Evolutionary conservation across 495 filamentous ascomycete species (phyloP), one percentile per base, ranked within the genome.

Genomic region (Lasiosphaeria ovina): DNA sequence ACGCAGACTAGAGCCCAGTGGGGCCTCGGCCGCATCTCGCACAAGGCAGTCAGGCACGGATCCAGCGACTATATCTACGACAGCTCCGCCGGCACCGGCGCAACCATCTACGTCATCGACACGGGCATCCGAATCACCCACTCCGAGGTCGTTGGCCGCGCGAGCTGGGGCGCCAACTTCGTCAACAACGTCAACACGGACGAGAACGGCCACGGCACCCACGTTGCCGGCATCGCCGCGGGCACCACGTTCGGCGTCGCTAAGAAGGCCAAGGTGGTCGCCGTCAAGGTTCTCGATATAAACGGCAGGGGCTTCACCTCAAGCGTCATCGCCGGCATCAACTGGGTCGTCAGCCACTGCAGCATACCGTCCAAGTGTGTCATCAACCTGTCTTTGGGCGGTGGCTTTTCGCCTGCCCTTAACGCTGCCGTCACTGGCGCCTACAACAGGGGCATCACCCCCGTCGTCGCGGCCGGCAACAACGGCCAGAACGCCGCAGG

Each of bases 161-260:
- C 79, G 42, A 74, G 65, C 35, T 77, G 74, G 58, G 85, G 83
- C 55, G 79, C 80, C 69, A 87, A 87, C 72, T 80, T 76, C 54
- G 70, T 81, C 47, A 70, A 63, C 42, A 70, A 70, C n/a, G 60
- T 68, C 34, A 74, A 80, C 62, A 73, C 72, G 5, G 84, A 70
- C 72, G 73, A 76, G 40, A 69, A 81, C 47, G 82, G 87, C 54
- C 87, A 89, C 70, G 87, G 87, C 51, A 89, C 87, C 7, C 87
- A 89, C 70, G 79, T 83, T 44, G 79, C 84, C 7, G 87, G 85
- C 33, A 87, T 83, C 47, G 80, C 87, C n/a, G 85, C 71, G 32
- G 79, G 81, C 3, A 71, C 57, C n/a, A 85, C 80, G 8, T 87
- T 83, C 62, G 87, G 87, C 64, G 78, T 89, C 42, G 79, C 85